Evolutionary conservation across 2,329 filamentous ascomycete species (phyloP).

Genomic region (Colletotrichum cuscutae): DNA sequence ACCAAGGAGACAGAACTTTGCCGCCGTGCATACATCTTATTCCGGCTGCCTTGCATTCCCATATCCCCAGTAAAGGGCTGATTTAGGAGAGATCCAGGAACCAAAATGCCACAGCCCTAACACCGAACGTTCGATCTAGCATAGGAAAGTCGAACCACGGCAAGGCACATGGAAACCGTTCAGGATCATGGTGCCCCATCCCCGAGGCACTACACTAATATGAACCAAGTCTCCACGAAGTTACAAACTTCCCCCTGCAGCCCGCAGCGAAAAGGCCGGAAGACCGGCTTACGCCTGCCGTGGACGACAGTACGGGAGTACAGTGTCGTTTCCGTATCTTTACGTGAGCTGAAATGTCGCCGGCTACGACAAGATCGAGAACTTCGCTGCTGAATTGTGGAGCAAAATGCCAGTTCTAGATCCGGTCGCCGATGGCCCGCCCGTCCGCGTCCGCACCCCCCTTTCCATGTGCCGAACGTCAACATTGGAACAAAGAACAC

Average conservation of each 20-base stretch:
- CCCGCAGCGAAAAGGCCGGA: constrained; percentile 18
- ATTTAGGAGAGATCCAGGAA: neutral
- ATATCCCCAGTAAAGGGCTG: neutral
- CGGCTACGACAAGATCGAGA: constrained; percentile 7
- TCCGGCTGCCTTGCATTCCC: neutral
- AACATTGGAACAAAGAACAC: neutral
- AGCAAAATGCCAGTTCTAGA: constrained; percentile 10
- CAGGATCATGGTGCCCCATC: neutral
- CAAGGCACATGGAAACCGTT: neutral
- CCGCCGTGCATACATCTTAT: neutral
- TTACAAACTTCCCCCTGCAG: constrained; percentile 17
- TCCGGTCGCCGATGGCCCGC: constrained; percentile 3
- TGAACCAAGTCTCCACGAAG: constrained; percentile 6
- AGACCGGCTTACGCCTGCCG: constrained; percentile 17
- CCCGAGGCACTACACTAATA: neutral
- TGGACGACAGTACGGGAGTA: neutral
- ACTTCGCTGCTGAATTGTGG: constrained; percentile 12
- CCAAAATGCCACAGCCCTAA: constrained; percentile 6
- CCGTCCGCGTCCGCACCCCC: neutral
- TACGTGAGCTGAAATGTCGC: neutral
- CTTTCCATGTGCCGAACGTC: constrained; percentile 11
- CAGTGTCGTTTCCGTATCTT: neutral
- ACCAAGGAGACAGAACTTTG: neutral
- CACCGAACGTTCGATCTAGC: neutral
- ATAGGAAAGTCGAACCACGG: neutral